Percentiles rank a stretch among this genome's conserved stretches.
These are phyloP conservation scores for Lecanicillium sp. DNA, from an alignment of 2,329 filamentous ascomycete genomes.

Conservation along the genomic window DNA sequence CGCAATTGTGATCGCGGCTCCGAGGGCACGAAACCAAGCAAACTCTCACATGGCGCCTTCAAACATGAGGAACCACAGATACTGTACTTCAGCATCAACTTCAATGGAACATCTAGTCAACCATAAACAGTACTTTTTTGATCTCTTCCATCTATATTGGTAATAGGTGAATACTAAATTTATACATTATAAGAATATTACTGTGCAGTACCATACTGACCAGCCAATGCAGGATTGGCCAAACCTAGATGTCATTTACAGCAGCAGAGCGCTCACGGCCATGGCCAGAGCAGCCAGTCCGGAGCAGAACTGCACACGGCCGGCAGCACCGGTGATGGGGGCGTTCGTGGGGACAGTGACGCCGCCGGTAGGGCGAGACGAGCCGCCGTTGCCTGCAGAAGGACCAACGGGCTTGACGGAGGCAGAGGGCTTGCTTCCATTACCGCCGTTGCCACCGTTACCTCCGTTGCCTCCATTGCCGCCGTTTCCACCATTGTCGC, in stretches of 20 bases:
- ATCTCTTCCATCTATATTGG: too few relatives aligned
- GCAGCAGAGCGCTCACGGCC: not conserved
- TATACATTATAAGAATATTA: not conserved
- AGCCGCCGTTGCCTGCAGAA: not conserved
- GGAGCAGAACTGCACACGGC: not conserved
- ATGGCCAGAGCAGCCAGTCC: not conserved
- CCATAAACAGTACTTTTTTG: too few relatives aligned
- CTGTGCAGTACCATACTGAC: not conserved
- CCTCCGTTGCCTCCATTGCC: not conserved
- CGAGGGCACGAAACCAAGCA: too few relatives aligned
- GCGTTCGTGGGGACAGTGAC: not conserved
- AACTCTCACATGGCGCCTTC: too few relatives aligned
- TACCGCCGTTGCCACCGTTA: not conserved
- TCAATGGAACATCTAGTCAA: too few relatives aligned
- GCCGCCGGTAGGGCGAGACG: not conserved
- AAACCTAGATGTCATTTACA: not conserved
- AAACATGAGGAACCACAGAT: too few relatives aligned
- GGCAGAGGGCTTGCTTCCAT: not conserved
- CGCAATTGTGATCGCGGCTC: too few relatives aligned
- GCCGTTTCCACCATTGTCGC: not conserved
- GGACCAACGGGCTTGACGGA: not conserved
- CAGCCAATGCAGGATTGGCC: not conserved
- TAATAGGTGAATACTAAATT: not conserved
- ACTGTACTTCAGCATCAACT: too few relatives aligned
- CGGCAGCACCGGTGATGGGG: not conserved